Percentiles rank a stretch among this genome's conserved stretches.
Evolutionary conservation across 2,329 filamentous ascomycete species (phyloP).

Genomic region (Ophiostoma pallidulum): DNA sequence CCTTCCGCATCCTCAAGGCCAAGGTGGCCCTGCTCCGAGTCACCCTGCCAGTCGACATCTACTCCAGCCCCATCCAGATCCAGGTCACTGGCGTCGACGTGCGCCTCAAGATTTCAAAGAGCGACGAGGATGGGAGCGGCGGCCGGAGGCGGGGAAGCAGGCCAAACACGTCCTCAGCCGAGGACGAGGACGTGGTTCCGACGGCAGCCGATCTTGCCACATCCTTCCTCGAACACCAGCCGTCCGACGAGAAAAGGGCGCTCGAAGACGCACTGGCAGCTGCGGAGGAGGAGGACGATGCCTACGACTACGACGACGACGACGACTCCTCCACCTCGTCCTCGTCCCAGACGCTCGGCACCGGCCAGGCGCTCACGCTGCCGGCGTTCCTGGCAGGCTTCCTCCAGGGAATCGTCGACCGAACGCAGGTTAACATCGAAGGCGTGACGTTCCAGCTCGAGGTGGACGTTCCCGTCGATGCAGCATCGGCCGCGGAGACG

Average conservation of each 20-base stretch:
- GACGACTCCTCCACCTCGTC: slow-evolving; percentile 44
- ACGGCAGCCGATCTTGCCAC: slow-evolving; percentile 64
- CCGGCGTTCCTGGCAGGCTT: slow-evolving; percentile 63
- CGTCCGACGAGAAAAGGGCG: slow-evolving; percentile 53
- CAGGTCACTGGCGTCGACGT: slow-evolving; percentile 76
- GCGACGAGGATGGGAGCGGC: not conserved
- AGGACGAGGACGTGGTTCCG: slow-evolving; percentile 40
- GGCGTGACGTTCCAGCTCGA: slow-evolving; percentile 59
- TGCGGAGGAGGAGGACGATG: slow-evolving; percentile 22
- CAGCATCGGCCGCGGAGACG: slow-evolving; percentile 11
- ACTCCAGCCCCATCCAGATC: slow-evolving; percentile 70
- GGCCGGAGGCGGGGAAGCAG: not conserved
- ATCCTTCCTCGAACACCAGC: slow-evolving; percentile 67
- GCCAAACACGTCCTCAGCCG: slow-evolving; percentile 21
- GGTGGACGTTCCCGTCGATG: slow-evolving; percentile 44
- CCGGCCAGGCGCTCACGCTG: slow-evolving; percentile 58
- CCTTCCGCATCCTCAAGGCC: slow-evolving; percentile 63
- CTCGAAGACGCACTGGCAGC: slow-evolving; percentile 61
- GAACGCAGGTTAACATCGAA: slow-evolving; percentile 56
- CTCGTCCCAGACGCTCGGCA: slow-evolving; percentile 39
- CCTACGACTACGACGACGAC: slow-evolving; percentile 18
- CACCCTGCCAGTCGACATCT: slow-evolving; percentile 80
- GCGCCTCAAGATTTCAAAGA: slow-evolving; percentile 42
- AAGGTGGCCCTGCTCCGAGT: slow-evolving; percentile 67
- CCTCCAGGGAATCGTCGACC: slow-evolving; percentile 63